Conservation (phyloP, 2,329 filamentous ascomycete species). For the Trichoderma koningiopsis region DNA sequence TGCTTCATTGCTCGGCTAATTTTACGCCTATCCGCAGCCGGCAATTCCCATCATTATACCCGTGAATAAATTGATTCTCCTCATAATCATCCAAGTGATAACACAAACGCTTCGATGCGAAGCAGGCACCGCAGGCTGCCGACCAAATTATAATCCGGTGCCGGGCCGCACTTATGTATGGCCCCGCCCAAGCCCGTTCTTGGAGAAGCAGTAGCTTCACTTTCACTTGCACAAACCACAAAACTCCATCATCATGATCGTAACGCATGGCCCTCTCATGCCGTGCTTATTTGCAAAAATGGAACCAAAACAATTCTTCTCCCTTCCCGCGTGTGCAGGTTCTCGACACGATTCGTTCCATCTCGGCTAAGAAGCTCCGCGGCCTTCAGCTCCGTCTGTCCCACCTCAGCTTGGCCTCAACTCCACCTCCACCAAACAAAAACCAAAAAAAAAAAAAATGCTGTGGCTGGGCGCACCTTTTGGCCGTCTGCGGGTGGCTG, state of each 20-base stretch:
- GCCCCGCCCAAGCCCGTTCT: not conserved
- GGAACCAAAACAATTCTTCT: not conserved
- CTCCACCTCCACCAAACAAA: not conserved
- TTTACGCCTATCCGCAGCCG: too few relatives aligned
- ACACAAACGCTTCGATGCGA: too few relatives aligned
- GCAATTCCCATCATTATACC: too few relatives aligned
- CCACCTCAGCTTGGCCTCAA: not conserved
- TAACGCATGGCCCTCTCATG: not conserved
- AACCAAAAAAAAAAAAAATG: not conserved
- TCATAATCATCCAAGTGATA: too few relatives aligned
- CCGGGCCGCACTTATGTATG: not conserved
- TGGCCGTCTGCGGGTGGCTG: not conserved
- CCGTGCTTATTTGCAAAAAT: not conserved
- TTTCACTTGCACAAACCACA: not conserved
- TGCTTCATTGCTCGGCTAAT: too few relatives aligned
- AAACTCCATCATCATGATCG: not conserved
- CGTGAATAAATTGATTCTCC: too few relatives aligned
- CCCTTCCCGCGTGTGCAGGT: not conserved
- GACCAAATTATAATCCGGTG: not conserved
- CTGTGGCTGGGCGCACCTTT: slow-evolving; percentile 14
- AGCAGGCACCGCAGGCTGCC: not conserved
- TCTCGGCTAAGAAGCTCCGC: not conserved
- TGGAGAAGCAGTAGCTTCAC: not conserved
- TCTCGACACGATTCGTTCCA: not conserved
- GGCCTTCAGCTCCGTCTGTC: not conserved